phyloP scores from a whole-genome alignment of 1,284 basidiomycete species.

The Ceratobasidium sp. region DNA sequence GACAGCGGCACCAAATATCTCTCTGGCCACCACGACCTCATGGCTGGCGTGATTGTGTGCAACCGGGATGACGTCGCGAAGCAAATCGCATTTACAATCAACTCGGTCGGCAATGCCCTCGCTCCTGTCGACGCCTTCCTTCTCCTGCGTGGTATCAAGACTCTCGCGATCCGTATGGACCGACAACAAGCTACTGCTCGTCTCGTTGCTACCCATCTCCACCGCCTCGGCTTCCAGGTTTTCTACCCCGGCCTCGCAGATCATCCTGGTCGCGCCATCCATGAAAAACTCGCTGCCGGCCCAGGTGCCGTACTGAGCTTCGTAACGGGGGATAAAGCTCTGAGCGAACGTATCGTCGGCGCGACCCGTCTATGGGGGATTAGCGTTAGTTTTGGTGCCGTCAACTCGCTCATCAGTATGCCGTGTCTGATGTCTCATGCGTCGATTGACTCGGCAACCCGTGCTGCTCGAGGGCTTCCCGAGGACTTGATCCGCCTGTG shows the following conservation, averaged over 20 bases:
- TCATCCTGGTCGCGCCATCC: slow-evolving; percentile 88
- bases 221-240: slow-evolving; percentile 89
- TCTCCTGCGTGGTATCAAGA: slow-evolving; percentile 95
- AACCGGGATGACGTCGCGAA: slow-evolving; percentile 91
- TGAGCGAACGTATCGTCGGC: slow-evolving; percentile 94
- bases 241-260: slow-evolving; percentile 91
- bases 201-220: slow-evolving; percentile 88
- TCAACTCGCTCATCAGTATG: slow-evolving; percentile 99
- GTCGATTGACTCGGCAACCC: slow-evolving; percentile 93
- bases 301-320: slow-evolving; percentile 96
- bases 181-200: slow-evolving; percentile 88
- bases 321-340: slow-evolving; percentile 88
- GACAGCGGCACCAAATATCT: slow-evolving; percentile 99
- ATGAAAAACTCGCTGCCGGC: slow-evolving; percentile 88
- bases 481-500: slow-evolving; percentile 98
- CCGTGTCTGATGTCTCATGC: slow-evolving; percentile 99
- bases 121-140: slow-evolving; percentile 97
- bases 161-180: slow-evolving; percentile 96
- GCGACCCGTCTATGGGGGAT: slow-evolving; percentile 96
- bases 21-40: slow-evolving; percentile 97
- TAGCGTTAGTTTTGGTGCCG: slow-evolving; percentile 96
- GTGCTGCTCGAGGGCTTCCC: slow-evolving; percentile 92
- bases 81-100: slow-evolving; percentile 92
- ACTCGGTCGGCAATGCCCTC: slow-evolving; percentile 96
- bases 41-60: slow-evolving; percentile 96